Evolutionary conservation across 768 basidiomycete genomes (phyloP), one percentile per base, ranked within the genome.

Genomic region (Mrakia gelida): DNA sequence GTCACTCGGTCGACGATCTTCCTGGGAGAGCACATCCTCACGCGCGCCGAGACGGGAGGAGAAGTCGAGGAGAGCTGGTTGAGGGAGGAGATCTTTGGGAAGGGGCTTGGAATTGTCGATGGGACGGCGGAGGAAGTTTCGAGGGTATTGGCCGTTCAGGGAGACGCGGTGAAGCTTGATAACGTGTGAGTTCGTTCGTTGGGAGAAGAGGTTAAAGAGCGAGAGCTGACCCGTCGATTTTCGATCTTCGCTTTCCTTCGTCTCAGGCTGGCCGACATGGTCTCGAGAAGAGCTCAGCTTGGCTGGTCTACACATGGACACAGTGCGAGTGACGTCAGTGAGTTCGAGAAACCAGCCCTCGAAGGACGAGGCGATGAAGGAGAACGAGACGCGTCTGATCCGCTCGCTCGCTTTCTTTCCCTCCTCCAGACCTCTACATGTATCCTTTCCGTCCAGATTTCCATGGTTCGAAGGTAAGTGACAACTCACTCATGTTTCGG

Each of bases 251-350:
- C n/a, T 16, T 26, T 3, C 28, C 38, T 21, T 30, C n/a, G 32
- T 8, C 11, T 30, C 6, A 75, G 75, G 10, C 45, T 75, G n/a
- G 75, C 75, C 8, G 67, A 75, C 65, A 75, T 75, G 75, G 23
- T 28, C 34, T 77, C 76, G 11, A 62, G 81, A 32, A 76, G 82
- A 23, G 82, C 82, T 49, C 82, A 83, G 59, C 30, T 83, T 13
- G 82, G 82, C 0, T 83, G 82, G 82, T 79, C 80, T 5, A 82
- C 82, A 0, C 76, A 80, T 1, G 82, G 82, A 0, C 82, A 83
- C 70, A 77, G 38, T 76, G 3, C 81, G 80, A 9, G 81, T 0
- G 81, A 82, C 70, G 82, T 83, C 49, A 67, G 43, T 38, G 21
- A 71, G 70, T 38, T 38, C 8, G 38, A 38, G 38, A 38, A 38